Percentiles rank a stretch among this genome's conserved stretches.
phyloP scores from a whole-genome alignment of 306 rosid genomes.

The Sphenostylis stenocarpa region DNA sequence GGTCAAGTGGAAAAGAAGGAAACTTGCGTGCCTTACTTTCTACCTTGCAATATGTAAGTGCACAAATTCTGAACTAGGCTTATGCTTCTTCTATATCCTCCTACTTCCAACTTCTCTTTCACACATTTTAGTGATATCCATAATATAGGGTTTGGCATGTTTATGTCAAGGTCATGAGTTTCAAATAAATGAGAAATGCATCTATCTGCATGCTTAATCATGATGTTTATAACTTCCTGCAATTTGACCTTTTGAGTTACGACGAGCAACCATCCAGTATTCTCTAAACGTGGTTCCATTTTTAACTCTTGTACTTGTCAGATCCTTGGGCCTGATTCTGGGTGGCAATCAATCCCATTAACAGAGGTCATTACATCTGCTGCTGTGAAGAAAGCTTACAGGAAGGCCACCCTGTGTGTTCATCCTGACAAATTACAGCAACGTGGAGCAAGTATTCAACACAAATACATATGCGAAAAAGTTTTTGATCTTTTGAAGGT shows the following conservation, averaged over 20 bases:
- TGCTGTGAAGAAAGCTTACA: slow-evolving; percentile 90
- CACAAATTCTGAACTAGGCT: not conserved
- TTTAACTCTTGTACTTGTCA: slow-evolving; percentile 38
- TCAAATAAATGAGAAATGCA: not conserved
- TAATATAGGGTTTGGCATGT: not conserved
- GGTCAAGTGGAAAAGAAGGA: slow-evolving; percentile 15
- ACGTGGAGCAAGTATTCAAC: slow-evolving; percentile 87
- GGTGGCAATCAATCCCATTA: slow-evolving; percentile 89
- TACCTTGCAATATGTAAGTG: not conserved
- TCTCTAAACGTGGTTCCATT: not conserved
- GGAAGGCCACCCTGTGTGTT: slow-evolving; percentile 94
- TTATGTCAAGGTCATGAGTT: not conserved
- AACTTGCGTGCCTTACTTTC: slow-evolving; percentile 11
- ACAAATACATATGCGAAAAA: slow-evolving; percentile 89
- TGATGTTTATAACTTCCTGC: not conserved
- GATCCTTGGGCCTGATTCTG: slow-evolving; percentile 89
- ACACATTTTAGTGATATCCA: not conserved
- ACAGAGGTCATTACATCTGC: slow-evolving; percentile 91
- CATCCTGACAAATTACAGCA: slow-evolving; percentile 98
- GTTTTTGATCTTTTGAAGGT: slow-evolving; percentile 98
- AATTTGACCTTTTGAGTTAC: slow-evolving; percentile 14
- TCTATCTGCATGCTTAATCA: not conserved
- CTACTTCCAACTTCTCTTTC: not conserved
- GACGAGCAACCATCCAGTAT: not conserved
- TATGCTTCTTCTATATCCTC: not conserved